These are phyloP conservation scores for Fistulina hepatica DNA, from an alignment of 1,284 basidiomycete species.

Conservation along the genomic window DNA sequence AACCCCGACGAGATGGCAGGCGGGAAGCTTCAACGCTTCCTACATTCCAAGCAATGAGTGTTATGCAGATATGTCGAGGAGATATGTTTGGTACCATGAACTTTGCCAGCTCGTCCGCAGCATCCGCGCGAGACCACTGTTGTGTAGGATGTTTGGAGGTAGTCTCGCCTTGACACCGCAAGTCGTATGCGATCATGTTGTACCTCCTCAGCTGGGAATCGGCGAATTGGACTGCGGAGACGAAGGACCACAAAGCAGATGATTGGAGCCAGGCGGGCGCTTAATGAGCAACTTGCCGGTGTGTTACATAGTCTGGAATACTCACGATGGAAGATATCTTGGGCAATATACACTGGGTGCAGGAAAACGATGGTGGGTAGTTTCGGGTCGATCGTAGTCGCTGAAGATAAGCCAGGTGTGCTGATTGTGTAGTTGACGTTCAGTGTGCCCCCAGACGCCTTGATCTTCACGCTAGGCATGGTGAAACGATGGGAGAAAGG, in stretches of 20 bases:
- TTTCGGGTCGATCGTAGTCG: conserved; percentile 19
- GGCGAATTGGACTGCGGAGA: conserved; percentile 24
- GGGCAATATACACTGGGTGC: conserved; percentile 25
- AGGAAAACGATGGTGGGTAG: conserved; percentile 25
- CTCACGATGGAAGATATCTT: conserved; percentile 26
- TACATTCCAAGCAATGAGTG: conserved; percentile 6
- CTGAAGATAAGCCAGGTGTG: conserved; percentile 21
- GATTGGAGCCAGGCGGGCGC: neutral
- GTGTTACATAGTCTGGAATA: too few relatives aligned
- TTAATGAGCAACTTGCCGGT: neutral
- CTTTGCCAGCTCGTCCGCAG: conserved; percentile 24
- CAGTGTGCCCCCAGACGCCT: conserved; percentile 19
- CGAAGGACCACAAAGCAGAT: neutral
- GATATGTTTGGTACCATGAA: conserved; percentile 25
- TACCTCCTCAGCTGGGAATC: conserved; percentile 25
- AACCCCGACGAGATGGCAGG: conserved; percentile 26
- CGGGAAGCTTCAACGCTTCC: conserved; percentile 25
- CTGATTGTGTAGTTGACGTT: conserved; percentile 25
- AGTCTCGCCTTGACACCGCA: conserved; percentile 24
- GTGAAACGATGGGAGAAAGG: neutral
- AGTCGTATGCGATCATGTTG: conserved; percentile 26
- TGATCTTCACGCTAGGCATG: conserved; percentile 24
- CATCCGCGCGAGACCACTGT: conserved; percentile 20
- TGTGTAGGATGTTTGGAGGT: conserved; percentile 16
- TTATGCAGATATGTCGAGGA: neutral